Evolutionary conservation across 495 filamentous ascomycete genomes (phyloP).

Genomic region (Penicillium coffeae): DNA sequence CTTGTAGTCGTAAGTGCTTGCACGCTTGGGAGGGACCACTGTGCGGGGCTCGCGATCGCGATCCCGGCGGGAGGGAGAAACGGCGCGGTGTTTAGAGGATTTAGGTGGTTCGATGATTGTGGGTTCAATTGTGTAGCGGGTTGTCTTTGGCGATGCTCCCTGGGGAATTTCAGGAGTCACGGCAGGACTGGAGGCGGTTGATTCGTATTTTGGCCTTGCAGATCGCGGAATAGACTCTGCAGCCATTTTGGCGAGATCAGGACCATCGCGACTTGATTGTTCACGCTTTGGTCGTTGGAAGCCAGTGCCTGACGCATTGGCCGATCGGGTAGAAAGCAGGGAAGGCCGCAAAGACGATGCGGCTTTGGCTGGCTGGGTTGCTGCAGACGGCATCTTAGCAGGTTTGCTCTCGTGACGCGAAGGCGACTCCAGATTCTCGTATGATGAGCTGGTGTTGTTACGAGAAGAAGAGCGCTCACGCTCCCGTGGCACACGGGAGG

Average conservation of each 20-base stretch:
- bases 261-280: slow-evolving; percentile 19
- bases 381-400: slow-evolving; percentile 28
- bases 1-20: slow-evolving; percentile 13
- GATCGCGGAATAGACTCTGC: slow-evolving; percentile 25
- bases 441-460: slow-evolving; percentile 30
- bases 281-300: slow-evolving; percentile 29
- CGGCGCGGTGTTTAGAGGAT: slow-evolving; percentile 17
- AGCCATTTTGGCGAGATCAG: slow-evolving; percentile 21
- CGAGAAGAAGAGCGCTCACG: slow-evolving; percentile 29
- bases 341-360: slow-evolving; percentile 24
- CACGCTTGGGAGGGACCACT: slow-evolving; percentile 15
- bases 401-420: slow-evolving; percentile 13
- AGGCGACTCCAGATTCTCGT: slow-evolving; percentile 28
- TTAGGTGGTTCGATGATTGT: slow-evolving; percentile 32
- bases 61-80: slow-evolving; percentile 13
- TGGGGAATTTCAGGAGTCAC: slow-evolving; percentile 32
- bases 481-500: slow-evolving; percentile 26
- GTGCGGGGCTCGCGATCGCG: slow-evolving; percentile 10
- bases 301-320: slow-evolving; percentile 26
- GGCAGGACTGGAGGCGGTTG: slow-evolving; percentile 44
- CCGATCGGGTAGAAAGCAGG: slow-evolving; percentile 28
- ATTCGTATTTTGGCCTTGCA: slow-evolving; percentile 40
- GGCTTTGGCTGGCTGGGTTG: slow-evolving; percentile 25
- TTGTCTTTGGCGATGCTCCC: slow-evolving; percentile 29
- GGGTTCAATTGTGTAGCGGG: slow-evolving; percentile 34